These are phyloP conservation scores for Colletotrichum orchidophilum DNA, from an alignment of 2,329 filamentous ascomycete genomes.

Conservation along the genomic window DNA sequence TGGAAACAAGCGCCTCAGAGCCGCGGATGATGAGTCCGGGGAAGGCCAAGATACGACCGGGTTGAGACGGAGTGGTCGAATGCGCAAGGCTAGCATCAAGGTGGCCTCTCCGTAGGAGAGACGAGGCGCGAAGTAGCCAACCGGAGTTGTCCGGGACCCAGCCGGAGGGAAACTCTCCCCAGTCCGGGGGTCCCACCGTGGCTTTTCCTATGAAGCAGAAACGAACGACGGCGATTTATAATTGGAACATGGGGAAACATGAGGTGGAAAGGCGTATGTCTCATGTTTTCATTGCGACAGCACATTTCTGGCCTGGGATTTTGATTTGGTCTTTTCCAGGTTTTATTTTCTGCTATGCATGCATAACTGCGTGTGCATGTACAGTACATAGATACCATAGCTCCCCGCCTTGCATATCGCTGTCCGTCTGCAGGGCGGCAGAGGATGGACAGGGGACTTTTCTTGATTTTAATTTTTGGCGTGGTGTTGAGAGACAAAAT, in stretches of 20 bases:
- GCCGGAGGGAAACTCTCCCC: not conserved
- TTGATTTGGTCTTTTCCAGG: not conserved
- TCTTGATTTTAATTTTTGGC: slow-evolving; percentile 15
- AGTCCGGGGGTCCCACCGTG: not conserved
- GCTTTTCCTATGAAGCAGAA: not conserved
- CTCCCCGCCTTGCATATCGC: slow-evolving; percentile 9
- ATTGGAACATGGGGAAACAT: slow-evolving; percentile 29
- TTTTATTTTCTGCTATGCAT: slow-evolving; percentile 3
- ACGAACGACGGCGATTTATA: slow-evolving; percentile 24
- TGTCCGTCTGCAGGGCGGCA: slow-evolving; percentile 16
- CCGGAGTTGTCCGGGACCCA: slow-evolving; percentile 16
- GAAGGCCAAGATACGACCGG: slow-evolving; percentile 36
- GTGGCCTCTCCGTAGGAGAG: slow-evolving; percentile 20
- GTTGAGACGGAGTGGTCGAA: slow-evolving; percentile 47
- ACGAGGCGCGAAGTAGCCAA: slow-evolving; percentile 16
- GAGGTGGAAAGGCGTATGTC: not conserved
- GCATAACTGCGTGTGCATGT: not conserved
- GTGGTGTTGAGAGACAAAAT: slow-evolving; percentile 34
- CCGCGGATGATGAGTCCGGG: slow-evolving; percentile 11
- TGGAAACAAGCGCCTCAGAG: slow-evolving; percentile 28
- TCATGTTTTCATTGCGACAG: slow-evolving; percentile 2
- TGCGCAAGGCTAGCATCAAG: slow-evolving; percentile 44
- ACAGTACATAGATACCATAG: slow-evolving; percentile 3
- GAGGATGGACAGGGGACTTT: not conserved
- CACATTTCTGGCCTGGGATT: not conserved